Base-by-base conservation (phyloP, 352 stramenopile species). In the Phytophthora colocasiae region DNA sequence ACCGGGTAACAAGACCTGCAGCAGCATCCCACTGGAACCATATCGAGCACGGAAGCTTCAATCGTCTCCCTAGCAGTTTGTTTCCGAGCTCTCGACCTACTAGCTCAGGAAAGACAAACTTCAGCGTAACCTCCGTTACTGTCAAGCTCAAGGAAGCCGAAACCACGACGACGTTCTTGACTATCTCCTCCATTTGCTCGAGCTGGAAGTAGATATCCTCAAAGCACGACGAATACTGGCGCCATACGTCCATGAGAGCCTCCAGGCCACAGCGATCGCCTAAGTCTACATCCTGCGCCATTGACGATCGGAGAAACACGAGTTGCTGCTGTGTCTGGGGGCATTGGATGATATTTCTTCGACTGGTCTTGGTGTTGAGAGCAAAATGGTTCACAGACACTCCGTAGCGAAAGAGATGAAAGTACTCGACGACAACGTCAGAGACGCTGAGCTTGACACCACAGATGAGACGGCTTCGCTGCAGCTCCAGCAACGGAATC, bases 301-400 rank as follows among this genome's bases (percentile, higher is more conserved):
- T 61, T 7, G 52, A 59, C 3, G 47, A 65, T 17, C 39, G 19
- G n/a, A 80, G 31, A 36, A 77, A 75, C 8, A 19, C 51, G 31
- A 67, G 61, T 14, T 77, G 72, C 8, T 19, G n/a, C 31, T 36
- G 31, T 36, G 31, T 36, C 31, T 36, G 31, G 31, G 31, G 31
- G 3, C 31, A 36, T 36, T 14, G 31, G 8, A 36, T 14, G 31
- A 36, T 36, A 8, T 32, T 58, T 14, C 29, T 11, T 11, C 53
- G 29, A 6, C 11, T 14, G 6, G 14, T 11, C 14, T 43, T 43
- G 38, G 38, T 2, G 14, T 43, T 19, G 14, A 22, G 5, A n/a
- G 4, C 14, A 6, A 19, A 19, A 22, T 43, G 38, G 2, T 8
- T 9, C 38, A 43, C 38, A 2, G 14, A 19, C 4, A 50, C 44